Base-by-base conservation (phyloP, 768 basidiomycete genomes). In the Lactarius sanguifluus region DNA sequence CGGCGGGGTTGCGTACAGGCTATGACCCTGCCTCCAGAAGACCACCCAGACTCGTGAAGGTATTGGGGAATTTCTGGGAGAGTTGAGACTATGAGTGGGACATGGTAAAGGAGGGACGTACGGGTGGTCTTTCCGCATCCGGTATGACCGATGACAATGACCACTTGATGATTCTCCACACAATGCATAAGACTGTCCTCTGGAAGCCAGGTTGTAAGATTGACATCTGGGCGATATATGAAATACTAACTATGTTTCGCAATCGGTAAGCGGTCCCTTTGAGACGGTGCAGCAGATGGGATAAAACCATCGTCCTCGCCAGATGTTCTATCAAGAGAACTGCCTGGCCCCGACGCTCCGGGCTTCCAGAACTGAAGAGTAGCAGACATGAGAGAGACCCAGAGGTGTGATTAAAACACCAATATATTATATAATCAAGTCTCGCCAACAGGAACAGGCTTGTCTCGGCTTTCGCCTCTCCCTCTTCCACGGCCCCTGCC, bases 121-220 rank as follows among this genome's bases (percentile, higher is more conserved):
- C 95, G 96, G 69, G 96, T 99, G 8, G 95, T 96, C 79, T 99
- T 98, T 56, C 97, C 97, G 65, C 92, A 97, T 3, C 97, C 97
- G 0, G 97, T 98, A 73, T 98, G 92, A 10, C 92, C 96, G 10
- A 96, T 91, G 6, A 98, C 88, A 59, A 98, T 92, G 2, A 89
- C 82, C 10, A 95, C 90, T 5, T 90, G 89, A 73, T 89, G 83
- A 61, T 84, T 87, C 78, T 98, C 96, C 30, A 98, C 77, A 65
- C 89, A 88, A 72, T 92, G 91, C 9, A 98, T 77, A 3, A 98
- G 79, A 67, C 87, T 88, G 55, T 92, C 83, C 60, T 87, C 94
- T 96, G 57, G 25, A 50, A 61, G 16, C 20, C 43, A 59, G 25
- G 45, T 45, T 57, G 38, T 38, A 56, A 59, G 54, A 52, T 56